Percentiles rank a stretch among this genome's conserved stretches.
phyloP scores from a whole-genome alignment of 2,329 filamentous ascomycete genomes.

The Fusarium sp. region DNA sequence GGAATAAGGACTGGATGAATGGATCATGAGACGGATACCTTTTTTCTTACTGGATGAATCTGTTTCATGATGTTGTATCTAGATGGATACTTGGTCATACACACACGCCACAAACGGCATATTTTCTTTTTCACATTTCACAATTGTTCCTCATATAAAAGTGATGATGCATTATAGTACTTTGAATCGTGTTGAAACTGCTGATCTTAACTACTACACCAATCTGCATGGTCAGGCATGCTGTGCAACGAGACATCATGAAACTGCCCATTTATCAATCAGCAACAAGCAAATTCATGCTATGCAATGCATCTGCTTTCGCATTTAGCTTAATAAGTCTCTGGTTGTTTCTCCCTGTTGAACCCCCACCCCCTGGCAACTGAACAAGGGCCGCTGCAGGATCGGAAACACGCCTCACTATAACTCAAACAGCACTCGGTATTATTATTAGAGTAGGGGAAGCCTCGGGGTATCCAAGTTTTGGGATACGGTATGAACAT shows the following conservation, averaged over 20 bases:
- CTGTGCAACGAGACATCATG: slow-evolving; percentile 35
- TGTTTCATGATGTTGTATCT: slow-evolving; percentile 49
- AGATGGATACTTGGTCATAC: slow-evolving; percentile 44
- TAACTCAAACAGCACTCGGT: slow-evolving; percentile 37
- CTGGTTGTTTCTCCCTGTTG: slow-evolving; percentile 13
- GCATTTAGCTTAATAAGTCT: background rate
- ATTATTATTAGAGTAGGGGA: slow-evolving; percentile 25
- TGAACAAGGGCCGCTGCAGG: slow-evolving; percentile 25
- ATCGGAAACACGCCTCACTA: slow-evolving; percentile 40
- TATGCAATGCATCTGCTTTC: slow-evolving; percentile 22
- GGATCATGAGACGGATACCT: slow-evolving; percentile 38
- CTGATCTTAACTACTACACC: slow-evolving; percentile 17
- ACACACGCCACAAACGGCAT: slow-evolving; percentile 44
- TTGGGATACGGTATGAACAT: slow-evolving; percentile 1
- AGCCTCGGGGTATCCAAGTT: slow-evolving; percentile 1
- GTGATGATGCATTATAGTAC: background rate
- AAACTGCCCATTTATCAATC: slow-evolving; percentile 37
- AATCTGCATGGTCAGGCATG: slow-evolving; percentile 10
- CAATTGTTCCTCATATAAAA: background rate
- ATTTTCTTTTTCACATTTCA: slow-evolving; percentile 33
- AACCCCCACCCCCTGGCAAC: background rate
- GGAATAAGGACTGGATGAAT: slow-evolving; percentile 27
- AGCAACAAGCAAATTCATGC: slow-evolving; percentile 21
- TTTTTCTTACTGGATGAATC: slow-evolving; percentile 38
- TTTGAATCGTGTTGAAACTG: slow-evolving; percentile 23